Evolutionary conservation across 805 yeast genomes (phyloP).

Genomic region (Allodekkera sacchari): DNA sequence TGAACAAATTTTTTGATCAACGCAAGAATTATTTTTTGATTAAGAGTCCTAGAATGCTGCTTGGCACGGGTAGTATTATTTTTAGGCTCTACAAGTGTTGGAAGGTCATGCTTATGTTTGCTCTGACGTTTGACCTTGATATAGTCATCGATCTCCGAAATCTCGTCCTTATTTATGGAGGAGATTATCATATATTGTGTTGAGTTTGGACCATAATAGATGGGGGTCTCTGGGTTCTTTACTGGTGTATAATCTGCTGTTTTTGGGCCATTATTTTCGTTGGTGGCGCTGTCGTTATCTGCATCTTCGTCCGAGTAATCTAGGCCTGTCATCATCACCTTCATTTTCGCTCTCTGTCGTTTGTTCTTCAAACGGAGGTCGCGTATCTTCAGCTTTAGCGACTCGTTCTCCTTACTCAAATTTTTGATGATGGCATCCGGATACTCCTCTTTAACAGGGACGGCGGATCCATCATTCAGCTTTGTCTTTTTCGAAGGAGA

Average conservation of each 20-base stretch:
- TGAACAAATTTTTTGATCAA: conserved; percentile 36
- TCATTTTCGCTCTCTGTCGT: conserved; percentile 10
- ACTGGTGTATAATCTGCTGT: neutral
- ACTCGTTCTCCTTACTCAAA: conserved; percentile 22
- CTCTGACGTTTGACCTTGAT: conserved; percentile 22
- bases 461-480: too few relatives aligned
- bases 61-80: conserved; percentile 3
- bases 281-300: conserved; percentile 6
- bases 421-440: neutral
- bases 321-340: conserved; percentile 1
- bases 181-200: conserved; percentile 36
- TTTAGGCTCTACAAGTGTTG: conserved; percentile 9
- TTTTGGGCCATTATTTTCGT: conserved; percentile 2
- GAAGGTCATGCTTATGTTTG: conserved; percentile 23
- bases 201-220: conserved; percentile 46
- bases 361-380: conserved; percentile 18
- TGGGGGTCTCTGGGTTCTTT: conserved; percentile 19
- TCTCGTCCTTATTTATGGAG: conserved; percentile 18
- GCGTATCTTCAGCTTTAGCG: conserved; percentile 18
- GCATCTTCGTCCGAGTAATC: conserved; percentile 6
- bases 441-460: too few relatives aligned
- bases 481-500: too few relatives aligned
- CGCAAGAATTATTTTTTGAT: conserved; percentile 25
- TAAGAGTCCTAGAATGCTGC: conserved; percentile 16
- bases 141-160: conserved; percentile 19